Evolutionary conservation across 2,329 filamentous ascomycete genomes (phyloP).

Genomic region (Hymenoscyphus albidus): DNA sequence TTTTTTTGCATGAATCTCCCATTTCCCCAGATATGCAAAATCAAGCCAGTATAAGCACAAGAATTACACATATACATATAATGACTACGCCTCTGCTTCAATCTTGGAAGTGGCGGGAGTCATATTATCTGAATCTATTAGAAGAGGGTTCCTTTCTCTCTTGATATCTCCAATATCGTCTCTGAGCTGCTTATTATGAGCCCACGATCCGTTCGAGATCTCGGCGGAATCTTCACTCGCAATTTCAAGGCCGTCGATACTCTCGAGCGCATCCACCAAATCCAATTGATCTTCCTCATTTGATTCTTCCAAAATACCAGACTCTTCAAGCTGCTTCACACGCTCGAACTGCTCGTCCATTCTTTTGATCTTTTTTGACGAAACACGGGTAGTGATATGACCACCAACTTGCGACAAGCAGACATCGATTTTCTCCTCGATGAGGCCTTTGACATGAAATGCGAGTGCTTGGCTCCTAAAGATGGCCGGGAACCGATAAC

Average conservation of each 20-base stretch:
- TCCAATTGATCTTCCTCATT: background rate
- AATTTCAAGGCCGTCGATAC: background rate
- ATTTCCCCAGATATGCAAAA: background rate
- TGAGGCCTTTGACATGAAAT: conserved; percentile 71
- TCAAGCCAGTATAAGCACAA: background rate
- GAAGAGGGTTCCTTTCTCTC: background rate
- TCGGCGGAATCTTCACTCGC: background rate
- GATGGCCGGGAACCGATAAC: conserved; percentile 78
- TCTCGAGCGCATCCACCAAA: background rate
- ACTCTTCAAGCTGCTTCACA: background rate
- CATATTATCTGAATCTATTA: background rate
- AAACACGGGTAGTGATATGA: background rate
- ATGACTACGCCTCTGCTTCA: background rate
- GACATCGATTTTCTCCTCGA: conserved; percentile 66
- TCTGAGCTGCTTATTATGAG: background rate
- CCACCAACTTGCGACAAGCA: conserved; percentile 11
- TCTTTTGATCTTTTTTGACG: background rate
- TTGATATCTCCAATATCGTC: background rate
- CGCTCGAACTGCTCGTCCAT: background rate
- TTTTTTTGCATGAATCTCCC: background rate
- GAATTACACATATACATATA: background rate
- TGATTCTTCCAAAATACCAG: background rate
- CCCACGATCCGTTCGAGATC: background rate
- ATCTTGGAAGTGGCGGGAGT: background rate
- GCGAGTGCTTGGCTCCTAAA: conserved; percentile 74